These are phyloP conservation scores for Sutorius eximius DNA, from an alignment of 1,284 basidiomycete species.

Conservation along the genomic window DNA sequence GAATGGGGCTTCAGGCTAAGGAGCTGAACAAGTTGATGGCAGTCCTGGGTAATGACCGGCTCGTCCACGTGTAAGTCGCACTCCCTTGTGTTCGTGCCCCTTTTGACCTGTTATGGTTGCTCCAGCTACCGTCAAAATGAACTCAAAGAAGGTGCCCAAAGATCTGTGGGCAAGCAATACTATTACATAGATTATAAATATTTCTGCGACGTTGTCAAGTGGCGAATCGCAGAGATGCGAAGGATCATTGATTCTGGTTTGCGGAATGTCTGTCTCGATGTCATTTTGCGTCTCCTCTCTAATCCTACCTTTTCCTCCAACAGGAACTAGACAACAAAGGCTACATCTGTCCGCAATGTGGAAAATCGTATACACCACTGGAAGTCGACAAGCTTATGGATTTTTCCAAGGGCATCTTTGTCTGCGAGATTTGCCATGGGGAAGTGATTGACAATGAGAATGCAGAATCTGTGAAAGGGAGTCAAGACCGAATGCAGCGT, in stretches of 20 bases:
- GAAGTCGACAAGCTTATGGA: slow-evolving; percentile 86
- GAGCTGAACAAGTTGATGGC: slow-evolving; percentile 93
- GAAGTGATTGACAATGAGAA: slow-evolving; percentile 94
- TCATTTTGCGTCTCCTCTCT: slow-evolving; percentile 3
- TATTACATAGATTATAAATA: slow-evolving; percentile 96
- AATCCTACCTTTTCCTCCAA: slow-evolving; percentile 3
- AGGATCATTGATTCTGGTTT: slow-evolving; percentile 85
- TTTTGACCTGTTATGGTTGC: slow-evolving; percentile 5
- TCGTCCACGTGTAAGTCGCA: slow-evolving; percentile 77
- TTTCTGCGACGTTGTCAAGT: slow-evolving; percentile 97
- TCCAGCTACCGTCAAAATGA: slow-evolving; percentile 81
- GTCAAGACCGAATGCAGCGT: slow-evolving; percentile 92
- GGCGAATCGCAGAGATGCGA: slow-evolving; percentile 95
- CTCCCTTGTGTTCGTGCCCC: background rate
- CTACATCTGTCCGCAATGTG: slow-evolving; percentile 91
- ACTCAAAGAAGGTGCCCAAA: slow-evolving; percentile 78
- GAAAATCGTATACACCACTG: slow-evolving; percentile 80
- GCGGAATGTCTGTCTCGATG: slow-evolving; percentile 61
- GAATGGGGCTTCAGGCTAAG: slow-evolving; percentile 87
- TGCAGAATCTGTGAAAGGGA: slow-evolving; percentile 78
- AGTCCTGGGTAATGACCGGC: slow-evolving; percentile 79
- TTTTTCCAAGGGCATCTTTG: slow-evolving; percentile 57
- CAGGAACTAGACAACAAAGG: slow-evolving; percentile 96
- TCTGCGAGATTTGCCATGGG: slow-evolving; percentile 76
- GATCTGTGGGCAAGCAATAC: slow-evolving; percentile 82